Percentiles rank a stretch among this genome's conserved stretches.
phyloP scores from a whole-genome alignment of 2,329 filamentous ascomycete genomes.

The Monosporascus sp. region DNA sequence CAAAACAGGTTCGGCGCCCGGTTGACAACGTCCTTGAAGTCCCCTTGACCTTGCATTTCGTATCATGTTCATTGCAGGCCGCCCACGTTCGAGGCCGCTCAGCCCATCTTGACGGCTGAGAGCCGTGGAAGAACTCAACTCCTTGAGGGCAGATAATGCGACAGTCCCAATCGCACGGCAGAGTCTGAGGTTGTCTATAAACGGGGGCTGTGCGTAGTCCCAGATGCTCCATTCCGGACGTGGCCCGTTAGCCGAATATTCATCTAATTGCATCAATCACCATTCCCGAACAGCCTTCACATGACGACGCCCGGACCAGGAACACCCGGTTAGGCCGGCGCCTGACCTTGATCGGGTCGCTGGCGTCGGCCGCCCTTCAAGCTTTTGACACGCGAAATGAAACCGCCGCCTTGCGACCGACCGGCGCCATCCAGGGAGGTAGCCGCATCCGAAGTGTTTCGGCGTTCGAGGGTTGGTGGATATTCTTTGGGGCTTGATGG shows the following conservation, averaged over 20 bases:
- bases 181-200: no score
- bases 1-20: background rate
- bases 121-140: no score
- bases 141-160: no score
- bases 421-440: constrained; percentile 36
- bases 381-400: constrained; percentile 76
- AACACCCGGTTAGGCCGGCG: constrained; percentile 11
- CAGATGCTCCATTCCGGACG: no score
- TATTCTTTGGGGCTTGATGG: constrained; percentile 50
- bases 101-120: no score
- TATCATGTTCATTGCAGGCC: background rate
- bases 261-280: background rate
- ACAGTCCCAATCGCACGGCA: no score
- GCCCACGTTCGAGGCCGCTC: background rate
- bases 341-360: constrained; percentile 29
- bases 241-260: no score
- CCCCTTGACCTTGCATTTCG: background rate
- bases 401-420: constrained; percentile 49
- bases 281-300: constrained; percentile 4
- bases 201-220: no score
- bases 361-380: constrained; percentile 65
- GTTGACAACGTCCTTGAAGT: background rate
- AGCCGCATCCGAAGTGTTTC: constrained; percentile 55
- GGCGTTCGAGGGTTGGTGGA: constrained; percentile 52
- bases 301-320: constrained; percentile 16